These are phyloP conservation scores for Russula sp. DNA, from an alignment of 768 basidiomycete species.

Conservation along the genomic window DNA sequence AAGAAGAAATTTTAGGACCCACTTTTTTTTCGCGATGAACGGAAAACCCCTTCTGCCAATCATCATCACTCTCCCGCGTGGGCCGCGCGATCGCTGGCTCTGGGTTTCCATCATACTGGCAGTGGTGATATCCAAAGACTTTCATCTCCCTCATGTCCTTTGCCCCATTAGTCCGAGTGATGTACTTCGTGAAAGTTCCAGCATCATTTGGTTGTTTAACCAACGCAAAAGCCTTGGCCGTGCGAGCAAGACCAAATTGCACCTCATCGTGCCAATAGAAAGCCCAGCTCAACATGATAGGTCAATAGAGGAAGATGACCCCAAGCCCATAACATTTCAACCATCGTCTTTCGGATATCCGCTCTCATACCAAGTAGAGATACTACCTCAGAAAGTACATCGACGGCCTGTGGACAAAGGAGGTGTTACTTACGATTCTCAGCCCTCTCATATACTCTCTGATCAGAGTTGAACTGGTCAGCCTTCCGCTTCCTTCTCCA, in stretches of 20 bases:
- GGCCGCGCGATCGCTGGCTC: background rate
- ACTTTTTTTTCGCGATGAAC: conserved; percentile 57
- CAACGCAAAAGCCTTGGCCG: background rate
- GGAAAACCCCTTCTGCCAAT: conserved; percentile 29
- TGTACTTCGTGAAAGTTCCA: conserved; percentile 8
- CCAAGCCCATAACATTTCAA: background rate
- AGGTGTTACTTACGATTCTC: conserved; percentile 1
- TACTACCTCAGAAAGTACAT: conserved; percentile 11
- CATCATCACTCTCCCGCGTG: background rate
- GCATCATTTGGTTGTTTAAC: background rate
- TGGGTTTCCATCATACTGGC: conserved; percentile 3
- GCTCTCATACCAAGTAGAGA: background rate
- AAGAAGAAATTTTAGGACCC: conserved; percentile 21
- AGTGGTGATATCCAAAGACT: conserved; percentile 21
- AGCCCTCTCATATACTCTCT: conserved; percentile 38
- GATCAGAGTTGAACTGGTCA: conserved; percentile 49
- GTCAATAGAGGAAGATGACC: background rate
- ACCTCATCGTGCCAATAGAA: conserved; percentile 14
- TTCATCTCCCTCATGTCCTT: conserved; percentile 8
- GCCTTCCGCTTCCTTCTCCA: conserved; percentile 38
- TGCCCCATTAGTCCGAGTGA: background rate
- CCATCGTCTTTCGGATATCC: conserved; percentile 5
- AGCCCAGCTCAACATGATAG: background rate
- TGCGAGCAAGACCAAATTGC: background rate
- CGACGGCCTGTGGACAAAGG: conserved; percentile 11